Evolutionary conservation across 208 protist species (phyloP).

Genomic region (Porcisia hertigi): DNA sequence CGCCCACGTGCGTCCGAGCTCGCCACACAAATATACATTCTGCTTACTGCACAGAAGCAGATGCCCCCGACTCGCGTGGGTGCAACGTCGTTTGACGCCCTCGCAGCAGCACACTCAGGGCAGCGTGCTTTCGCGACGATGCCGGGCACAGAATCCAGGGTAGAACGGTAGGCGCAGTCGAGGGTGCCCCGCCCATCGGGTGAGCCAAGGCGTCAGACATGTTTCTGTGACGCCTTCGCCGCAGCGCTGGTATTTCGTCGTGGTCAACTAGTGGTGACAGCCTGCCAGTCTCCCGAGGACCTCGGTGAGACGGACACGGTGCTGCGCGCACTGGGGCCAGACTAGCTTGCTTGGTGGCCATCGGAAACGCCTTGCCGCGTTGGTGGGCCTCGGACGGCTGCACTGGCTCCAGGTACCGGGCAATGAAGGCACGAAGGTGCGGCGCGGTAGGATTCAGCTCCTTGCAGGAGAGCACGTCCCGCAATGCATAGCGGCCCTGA

Average conservation of each 20-base stretch:
- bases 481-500: constrained; percentile 75
- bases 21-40: not conserved
- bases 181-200: not conserved
- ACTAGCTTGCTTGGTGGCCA: not conserved
- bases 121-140: not conserved
- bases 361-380: not conserved
- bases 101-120: constrained; percentile 1
- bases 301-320: not conserved
- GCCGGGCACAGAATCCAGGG: not conserved
- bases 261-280: not conserved
- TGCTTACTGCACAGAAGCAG: constrained; percentile 4
- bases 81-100: constrained; percentile 27
- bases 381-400: not conserved
- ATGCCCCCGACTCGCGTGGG: constrained; percentile 6
- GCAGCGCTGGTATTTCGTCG: not conserved
- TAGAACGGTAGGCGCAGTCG: not conserved
- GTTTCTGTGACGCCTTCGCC: not conserved
- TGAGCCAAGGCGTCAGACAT: not conserved
- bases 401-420: constrained; percentile 60
- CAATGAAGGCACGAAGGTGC: constrained; percentile 71
- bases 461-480: constrained; percentile 87
- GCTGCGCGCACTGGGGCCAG: not conserved
- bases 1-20: not conserved
- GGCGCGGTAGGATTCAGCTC: constrained; percentile 64
- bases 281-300: not conserved